Conservation (phyloP, 345 rosid species). For the Melaleuca quinquenervia region DNA sequence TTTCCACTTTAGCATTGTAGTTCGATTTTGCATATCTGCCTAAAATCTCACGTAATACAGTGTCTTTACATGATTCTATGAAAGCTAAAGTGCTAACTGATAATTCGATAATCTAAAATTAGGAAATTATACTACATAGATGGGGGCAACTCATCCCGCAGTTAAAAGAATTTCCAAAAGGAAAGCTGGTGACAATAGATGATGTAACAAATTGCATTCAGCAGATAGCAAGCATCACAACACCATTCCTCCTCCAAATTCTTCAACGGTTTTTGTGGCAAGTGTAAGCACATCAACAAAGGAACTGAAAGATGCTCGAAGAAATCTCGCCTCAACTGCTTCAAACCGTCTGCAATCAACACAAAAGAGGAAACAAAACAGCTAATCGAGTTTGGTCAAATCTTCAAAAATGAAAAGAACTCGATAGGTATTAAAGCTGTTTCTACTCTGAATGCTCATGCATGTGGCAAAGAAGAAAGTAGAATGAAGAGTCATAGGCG, state of each 20-base stretch:
- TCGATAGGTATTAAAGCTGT: neutral
- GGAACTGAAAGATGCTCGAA: conserved; percentile 86
- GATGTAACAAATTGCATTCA: neutral
- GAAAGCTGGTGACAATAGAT: neutral
- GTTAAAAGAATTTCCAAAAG: neutral
- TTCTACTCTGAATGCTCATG: neutral
- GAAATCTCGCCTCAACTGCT: conserved; percentile 87
- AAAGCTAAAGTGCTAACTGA: neutral
- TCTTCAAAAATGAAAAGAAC: neutral
- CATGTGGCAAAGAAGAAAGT: neutral
- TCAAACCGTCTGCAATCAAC: conserved; percentile 51
- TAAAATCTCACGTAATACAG: neutral
- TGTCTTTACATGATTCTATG: neutral
- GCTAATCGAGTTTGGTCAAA: neutral
- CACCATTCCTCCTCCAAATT: conserved; percentile 38
- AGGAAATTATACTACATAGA: neutral
- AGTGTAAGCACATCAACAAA: conserved; percentile 68
- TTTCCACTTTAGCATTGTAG: neutral
- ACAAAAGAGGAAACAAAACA: neutral
- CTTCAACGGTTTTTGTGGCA: conserved; percentile 73
- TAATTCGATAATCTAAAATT: neutral
- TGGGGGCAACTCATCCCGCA: neutral
- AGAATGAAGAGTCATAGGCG: neutral
- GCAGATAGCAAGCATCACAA: neutral
- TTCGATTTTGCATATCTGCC: neutral